Evolutionary conservation across 768 basidiomycete genomes (phyloP), one percentile per base, ranked within the genome.

Genomic region (Russula sp.): DNA sequence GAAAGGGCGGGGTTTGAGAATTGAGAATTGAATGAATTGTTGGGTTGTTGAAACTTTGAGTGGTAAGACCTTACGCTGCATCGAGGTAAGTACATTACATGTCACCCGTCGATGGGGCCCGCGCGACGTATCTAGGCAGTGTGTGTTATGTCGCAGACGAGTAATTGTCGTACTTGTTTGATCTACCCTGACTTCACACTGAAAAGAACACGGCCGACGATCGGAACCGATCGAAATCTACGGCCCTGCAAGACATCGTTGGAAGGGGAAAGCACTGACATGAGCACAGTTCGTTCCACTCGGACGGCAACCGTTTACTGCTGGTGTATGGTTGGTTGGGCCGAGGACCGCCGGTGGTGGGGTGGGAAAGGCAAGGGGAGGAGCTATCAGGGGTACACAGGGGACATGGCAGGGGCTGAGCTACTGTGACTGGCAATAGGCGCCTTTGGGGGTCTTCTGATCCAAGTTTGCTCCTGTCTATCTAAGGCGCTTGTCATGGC

Each of bases 401-500:
- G 62, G 44, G 42, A 6, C 34, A 39, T 8, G 27, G 52, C 8
- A 44, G 42, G 47, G 35, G 35, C 50, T 57, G 55, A 39, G 56
- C 37, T 31, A 40, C 44, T 39, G 56, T 52, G 50, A 53, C 57
- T 31, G 51, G 56, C 11, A 35, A 55, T 59, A 55, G 57, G 57
- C 62, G 62, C 62, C 57, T 54, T 49, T 63, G 57, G 45, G 51
- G 16, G 52, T 34, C 57, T 63, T 63, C 62, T 63, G 57, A 63
- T 63, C 62, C 57, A 59, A 63, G 57, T 35, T 42, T 39, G 57
- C 52, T 63, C 57, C 51, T 58, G 56, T 40, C 62, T 52, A 63
- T 49, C 62, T 63, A 45, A 31, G 50, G 62, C 50, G 62, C 62
- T 52, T 57, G 62, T 57, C 27, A 13, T 58, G 44, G 51, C 51